Conservation (phyloP, 2,329 filamentous ascomycete species). For the Fonsecaea erecta region DNA sequence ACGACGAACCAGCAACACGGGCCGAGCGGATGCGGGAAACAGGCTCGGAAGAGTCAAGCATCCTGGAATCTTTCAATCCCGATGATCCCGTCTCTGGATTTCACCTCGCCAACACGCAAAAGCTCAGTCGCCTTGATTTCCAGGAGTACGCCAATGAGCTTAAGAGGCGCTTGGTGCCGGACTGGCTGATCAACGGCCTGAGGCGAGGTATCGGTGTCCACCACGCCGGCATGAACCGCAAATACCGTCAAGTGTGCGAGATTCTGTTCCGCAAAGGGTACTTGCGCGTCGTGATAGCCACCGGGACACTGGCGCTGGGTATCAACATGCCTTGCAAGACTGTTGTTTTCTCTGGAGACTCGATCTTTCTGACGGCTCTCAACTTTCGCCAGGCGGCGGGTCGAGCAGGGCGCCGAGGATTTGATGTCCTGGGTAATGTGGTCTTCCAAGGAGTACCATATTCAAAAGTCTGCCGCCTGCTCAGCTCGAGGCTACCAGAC, state of each 20-base stretch:
- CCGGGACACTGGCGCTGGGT: neutral
- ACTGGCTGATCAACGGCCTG: neutral
- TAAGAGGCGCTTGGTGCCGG: neutral
- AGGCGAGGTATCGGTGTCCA: neutral
- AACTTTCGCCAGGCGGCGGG: neutral
- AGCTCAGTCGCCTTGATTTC: neutral
- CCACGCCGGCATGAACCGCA: constrained; percentile 1
- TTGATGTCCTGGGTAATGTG: neutral
- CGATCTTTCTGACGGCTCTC: neutral
- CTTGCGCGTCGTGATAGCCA: neutral
- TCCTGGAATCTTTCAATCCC: neutral
- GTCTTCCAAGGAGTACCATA: neutral
- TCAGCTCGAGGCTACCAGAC: neutral
- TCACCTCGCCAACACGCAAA: neutral
- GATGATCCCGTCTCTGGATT: neutral
- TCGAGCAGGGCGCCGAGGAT: neutral
- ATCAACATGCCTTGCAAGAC: constrained; percentile 1
- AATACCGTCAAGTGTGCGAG: constrained; percentile 1
- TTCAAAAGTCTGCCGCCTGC: constrained; percentile 1
- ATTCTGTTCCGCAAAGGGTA: neutral
- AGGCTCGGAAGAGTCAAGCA: neutral
- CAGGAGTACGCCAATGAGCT: neutral
- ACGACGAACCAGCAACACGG: neutral
- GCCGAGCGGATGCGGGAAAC: neutral
- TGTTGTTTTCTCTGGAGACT: neutral